Evolutionary conservation across 257 asterid genomes (phyloP), one percentile per base, ranked within the genome.

Genomic region (Gentiana macrophylla): DNA sequence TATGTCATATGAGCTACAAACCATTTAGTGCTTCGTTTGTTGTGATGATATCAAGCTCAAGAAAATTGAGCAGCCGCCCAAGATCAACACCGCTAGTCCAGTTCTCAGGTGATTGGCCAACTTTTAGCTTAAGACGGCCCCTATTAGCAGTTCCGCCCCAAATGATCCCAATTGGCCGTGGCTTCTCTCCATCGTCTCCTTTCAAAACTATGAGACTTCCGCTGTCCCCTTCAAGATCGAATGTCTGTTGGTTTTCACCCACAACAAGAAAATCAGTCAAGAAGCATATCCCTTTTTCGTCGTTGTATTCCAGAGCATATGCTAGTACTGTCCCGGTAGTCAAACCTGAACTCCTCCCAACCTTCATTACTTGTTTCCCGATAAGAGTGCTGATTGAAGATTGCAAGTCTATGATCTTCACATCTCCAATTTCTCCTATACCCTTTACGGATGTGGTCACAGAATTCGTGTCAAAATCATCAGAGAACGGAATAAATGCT

Each of bases 121-220:
- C 82, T 69, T 82, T 82, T 49, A 88, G 81, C 72, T 84, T 88
- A 15, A 88, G 87, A 46, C 94, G 80, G 41, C 96, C 96, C 62
- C 96, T 75, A 61, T 88, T 88, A 38, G 96, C 96, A 38, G 96
- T 88, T 61, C 96, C 96, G 47, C 96, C 96, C 96, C 96, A 88
- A 24, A 88, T 88, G 61, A 88, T 84, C 60, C 96, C 96, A 10
- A 88, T 74, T 11, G 96, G 94, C 2, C 72, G 78, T 4, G 95
- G 79, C 72, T 82, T 82, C 67, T 79, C 94, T 49, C 81, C 90
- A 60, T 80, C 65, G 46, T 54, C 77, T 59, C 84, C 82, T 72
- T 76, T 88, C 67, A 88, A 50, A 65, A 80, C 72, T 63, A 88
- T 84, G 55, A 88, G 84, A 67, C 96, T 88, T 60, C 96, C 96